Base-by-base conservation (phyloP, 1,139 yeast species). In the Schwanniomyces etchellsii region DNA sequence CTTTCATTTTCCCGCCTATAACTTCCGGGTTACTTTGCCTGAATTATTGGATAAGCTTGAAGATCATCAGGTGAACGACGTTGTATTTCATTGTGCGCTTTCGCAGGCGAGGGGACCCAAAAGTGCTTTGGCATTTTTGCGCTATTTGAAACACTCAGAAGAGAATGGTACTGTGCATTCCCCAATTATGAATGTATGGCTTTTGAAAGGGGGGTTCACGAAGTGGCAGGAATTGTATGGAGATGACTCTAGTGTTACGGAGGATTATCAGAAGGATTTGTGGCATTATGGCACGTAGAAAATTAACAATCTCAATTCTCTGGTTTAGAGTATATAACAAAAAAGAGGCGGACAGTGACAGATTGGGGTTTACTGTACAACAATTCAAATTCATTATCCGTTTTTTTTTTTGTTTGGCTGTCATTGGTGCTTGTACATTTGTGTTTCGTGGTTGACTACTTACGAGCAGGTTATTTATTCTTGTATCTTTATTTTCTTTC, bases 31-130 rank as follows among this genome's bases (percentile, higher is more conserved):
- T 10, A 53, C 55, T 2, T 48, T 76, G 24, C 64, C 70, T 2
- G 61, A 67, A 14, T 59, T 81, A 14, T 54, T 65, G 17, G 42
- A 56, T 11, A 42, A 56, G 14, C 47, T 76, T 10, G 34, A 43
- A 15, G 52, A 53, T 4, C 48, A 56, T 6, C 50, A 54, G 5
- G 53, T 62, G 9, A 62, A 69, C 31, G 74, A 74, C 35, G 78
- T 88, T 0, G 81, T 91, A 1, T 89, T 91, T 60, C 96, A 89
- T 52, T 91, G 97, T 56, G 89, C 88, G 24, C 65, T 84, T 27
- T 81, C 93, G 3, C 96, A 89, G 55, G 93, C 80, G 36, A 64
- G 97, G 28, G 97, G 97, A 0, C 97, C 97, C 0, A 64, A 84
- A 5, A 73, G 95, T 3, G 88, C 96, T 0, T 61, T 79, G 51